A percentile compares a stretch with the other conserved stretches of the same genome.
These are phyloP conservation scores for Sporothrix sp. DNA, from an alignment of 2,329 filamentous ascomycete genomes.

Conservation along the genomic window DNA sequence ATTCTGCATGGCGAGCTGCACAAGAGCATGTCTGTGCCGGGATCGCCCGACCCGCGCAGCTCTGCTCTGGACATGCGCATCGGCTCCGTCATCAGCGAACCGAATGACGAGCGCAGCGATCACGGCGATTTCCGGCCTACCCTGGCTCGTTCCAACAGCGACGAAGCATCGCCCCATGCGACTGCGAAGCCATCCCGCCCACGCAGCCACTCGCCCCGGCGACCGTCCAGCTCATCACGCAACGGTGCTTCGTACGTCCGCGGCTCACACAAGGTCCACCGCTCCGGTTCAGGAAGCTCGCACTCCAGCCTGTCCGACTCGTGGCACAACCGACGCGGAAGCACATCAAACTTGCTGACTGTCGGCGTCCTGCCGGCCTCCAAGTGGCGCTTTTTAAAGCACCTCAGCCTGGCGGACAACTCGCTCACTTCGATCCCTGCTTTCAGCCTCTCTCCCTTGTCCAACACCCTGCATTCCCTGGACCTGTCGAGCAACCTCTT, in stretches of 20 bases:
- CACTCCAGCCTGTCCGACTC: constrained; percentile 66
- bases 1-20: constrained; percentile 56
- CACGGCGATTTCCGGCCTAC: constrained; percentile 34
- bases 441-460: constrained; percentile 67
- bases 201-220: constrained; percentile 71
- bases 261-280: constrained; percentile 63
- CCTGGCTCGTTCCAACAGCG: constrained; percentile 37
- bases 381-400: constrained; percentile 92
- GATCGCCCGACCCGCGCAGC: constrained; percentile 44
- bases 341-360: constrained; percentile 66
- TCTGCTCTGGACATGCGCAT: constrained; percentile 43
- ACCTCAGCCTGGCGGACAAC: constrained; percentile 88
- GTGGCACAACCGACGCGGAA: constrained; percentile 56
- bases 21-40: constrained; percentile 59
- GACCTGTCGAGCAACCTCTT: constrained; percentile 92
- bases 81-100: constrained; percentile 50
- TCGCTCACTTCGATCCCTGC: constrained; percentile 70
- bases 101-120: constrained; percentile 31
- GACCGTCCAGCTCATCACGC: constrained; percentile 67
- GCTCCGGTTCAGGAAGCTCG: constrained; percentile 87
- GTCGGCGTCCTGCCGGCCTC: constrained; percentile 65
- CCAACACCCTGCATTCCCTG: constrained; percentile 81
- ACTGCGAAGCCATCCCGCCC: constrained; percentile 41
- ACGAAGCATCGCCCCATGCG: constrained; percentile 33
- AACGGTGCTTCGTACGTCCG: constrained; percentile 56